Evolutionary conservation across 257 asterid genomes (phyloP).

Genomic region (Solanum pimpinellifolium): DNA sequence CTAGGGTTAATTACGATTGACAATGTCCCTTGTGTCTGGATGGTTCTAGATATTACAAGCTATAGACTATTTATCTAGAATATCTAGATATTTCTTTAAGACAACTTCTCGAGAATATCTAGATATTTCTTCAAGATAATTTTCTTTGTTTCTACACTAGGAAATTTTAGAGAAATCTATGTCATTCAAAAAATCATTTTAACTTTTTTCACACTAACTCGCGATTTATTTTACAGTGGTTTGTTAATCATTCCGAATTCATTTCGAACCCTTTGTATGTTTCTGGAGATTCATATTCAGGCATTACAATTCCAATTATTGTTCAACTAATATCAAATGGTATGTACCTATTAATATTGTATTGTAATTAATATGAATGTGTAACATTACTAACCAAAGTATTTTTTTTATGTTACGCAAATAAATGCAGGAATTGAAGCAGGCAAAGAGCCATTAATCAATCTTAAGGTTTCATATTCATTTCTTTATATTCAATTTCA

Average conservation of each 20-base stretch:
- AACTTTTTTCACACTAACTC: neutral
- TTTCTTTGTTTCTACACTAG: too few relatives aligned
- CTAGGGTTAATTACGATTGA: too few relatives aligned
- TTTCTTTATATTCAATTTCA: neutral
- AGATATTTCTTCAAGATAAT: too few relatives aligned
- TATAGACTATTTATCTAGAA: too few relatives aligned
- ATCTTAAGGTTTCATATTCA: constrained; percentile 15
- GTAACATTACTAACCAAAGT: neutral
- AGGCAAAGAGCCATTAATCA: constrained; percentile 14
- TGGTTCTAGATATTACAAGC: too few relatives aligned
- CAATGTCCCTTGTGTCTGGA: too few relatives aligned
- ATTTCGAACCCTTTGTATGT: constrained; percentile 13
- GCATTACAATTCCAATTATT: constrained; percentile 10
- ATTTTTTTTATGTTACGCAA: too few relatives aligned
- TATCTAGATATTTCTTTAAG: too few relatives aligned
- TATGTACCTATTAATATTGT: neutral
- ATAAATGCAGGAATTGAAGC: constrained; percentile 19
- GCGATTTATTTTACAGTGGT: constrained; percentile 22
- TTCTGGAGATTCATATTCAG: constrained; percentile 35
- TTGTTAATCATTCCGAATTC: constrained; percentile 17
- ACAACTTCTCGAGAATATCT: too few relatives aligned
- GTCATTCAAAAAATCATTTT: too few relatives aligned
- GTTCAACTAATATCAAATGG: constrained; percentile 15
- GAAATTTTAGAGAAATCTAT: too few relatives aligned
- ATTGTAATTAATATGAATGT: neutral